Percentiles rank a stretch among this genome's conserved stretches.
Evolutionary conservation across 2,329 filamentous ascomycete genomes (phyloP).

Genomic region (Botrytis pseudocinerea): DNA sequence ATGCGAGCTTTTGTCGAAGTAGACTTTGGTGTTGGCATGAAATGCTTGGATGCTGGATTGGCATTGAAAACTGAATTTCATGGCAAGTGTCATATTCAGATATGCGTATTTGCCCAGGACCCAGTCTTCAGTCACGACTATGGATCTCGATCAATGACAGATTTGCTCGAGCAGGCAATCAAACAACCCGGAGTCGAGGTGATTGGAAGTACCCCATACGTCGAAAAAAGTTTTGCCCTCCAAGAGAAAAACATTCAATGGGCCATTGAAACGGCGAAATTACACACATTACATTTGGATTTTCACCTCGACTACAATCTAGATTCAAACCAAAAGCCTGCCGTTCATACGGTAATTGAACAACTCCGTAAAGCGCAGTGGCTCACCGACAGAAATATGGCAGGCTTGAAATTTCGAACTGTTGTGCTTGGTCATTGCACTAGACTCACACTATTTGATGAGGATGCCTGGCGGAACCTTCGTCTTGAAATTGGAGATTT

Average conservation of each 20-base stretch:
- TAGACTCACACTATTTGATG: conserved; percentile 57
- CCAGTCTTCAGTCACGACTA: conserved; percentile 60
- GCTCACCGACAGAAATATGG: conserved; percentile 39
- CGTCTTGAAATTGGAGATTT: conserved; percentile 51
- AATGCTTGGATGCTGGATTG: conserved; percentile 58
- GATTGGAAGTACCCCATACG: conserved; percentile 69
- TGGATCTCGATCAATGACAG: conserved; percentile 52
- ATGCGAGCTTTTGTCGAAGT: conserved; percentile 73
- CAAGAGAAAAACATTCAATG: conserved; percentile 57
- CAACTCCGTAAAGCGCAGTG: conserved; percentile 53
- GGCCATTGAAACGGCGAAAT: conserved; percentile 57
- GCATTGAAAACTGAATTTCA: conserved; percentile 56
- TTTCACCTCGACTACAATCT: conserved; percentile 74
- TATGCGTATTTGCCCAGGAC: conserved; percentile 71
- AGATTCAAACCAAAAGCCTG: conserved; percentile 49
- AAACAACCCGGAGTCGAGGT: conserved; percentile 52
- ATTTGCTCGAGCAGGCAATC: conserved; percentile 51
- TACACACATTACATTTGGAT: conserved; percentile 58
- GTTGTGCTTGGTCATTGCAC: conserved; percentile 69
- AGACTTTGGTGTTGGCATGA: conserved; percentile 59
- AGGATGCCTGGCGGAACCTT: conserved; percentile 52
- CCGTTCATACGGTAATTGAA: conserved; percentile 56
- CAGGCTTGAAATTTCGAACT: conserved; percentile 47
- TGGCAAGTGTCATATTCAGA: conserved; percentile 59
- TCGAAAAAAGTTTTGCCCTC: conserved; percentile 54